Base-by-base conservation (phyloP, 2,329 filamentous ascomycete genomes). In the Calonectria pauciramosa region DNA sequence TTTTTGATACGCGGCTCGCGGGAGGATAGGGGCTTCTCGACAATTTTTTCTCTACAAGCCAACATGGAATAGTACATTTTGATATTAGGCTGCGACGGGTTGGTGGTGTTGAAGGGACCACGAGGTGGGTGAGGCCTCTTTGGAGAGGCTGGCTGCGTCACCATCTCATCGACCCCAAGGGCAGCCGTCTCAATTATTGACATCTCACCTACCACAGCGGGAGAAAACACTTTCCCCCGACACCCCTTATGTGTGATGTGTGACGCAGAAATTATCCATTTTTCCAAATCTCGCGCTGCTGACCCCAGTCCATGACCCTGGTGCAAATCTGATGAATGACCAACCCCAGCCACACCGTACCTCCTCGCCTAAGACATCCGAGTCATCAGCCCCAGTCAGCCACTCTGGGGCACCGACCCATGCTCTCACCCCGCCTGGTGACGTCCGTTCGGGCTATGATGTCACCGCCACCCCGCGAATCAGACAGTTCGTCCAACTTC, bases 311-410 rank as follows among this genome's bases (percentile, higher is more conserved):
- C 38, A 63, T 63, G 56, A 63, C 60, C 60, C 60, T n/a, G 26
- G 60, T 32, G 38, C 60, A 63, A 71, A 54, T 65, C 70, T 18
- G 51, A 30, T 52, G 30, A 65, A 68, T 68, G 64, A 63, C 65
- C 56, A 63, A 28, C 71, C 69, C 56, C 47, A 66, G 68, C 68
- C 68, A 71, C 68, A 71, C 30, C 49, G 20, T 65, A 18, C 64
- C 70, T 28, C 23, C 36, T 38, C 54, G 36, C 49, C 20, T 32
- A 32, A 54, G 52, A 47, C 56, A 70, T 36, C 49, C 59, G 30
- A 70, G 71, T 73, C 71, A 73, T 60, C 69, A 70, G 67, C 71
- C 71, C 68, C 60, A 49, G 68, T 66, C 68, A 73, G 71, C 71
- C 71, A 73, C 66, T 65, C 56, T 41, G 23, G 49, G 49, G 28